Evolutionary conservation across 2,329 filamentous ascomycete species (phyloP), one percentile per base, ranked within the genome.

Genomic region (Scedosporium aurantiacum): DNA sequence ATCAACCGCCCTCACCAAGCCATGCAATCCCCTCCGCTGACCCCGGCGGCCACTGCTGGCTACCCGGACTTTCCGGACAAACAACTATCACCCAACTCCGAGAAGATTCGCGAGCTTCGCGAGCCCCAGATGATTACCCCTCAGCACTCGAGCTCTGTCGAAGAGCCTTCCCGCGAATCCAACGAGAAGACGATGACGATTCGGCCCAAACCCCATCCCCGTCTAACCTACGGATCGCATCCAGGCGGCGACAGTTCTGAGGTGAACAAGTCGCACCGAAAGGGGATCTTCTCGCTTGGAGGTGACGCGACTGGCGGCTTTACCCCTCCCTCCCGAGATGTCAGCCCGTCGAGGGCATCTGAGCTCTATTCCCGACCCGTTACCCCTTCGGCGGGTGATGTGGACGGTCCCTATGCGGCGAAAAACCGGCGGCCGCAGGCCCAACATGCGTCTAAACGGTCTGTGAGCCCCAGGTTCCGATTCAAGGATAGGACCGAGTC

Each of bases 391-490:
- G 81, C 84, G 18, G 90, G 89, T 27, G 91, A 95, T 63, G 80
- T 78, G 58, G 89, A 96, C 69, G 91, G 96, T 67, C 91, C 91
- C 1, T 96, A 96, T 69, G 86, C 90, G n/a, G 89, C 90, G 64
- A 86, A 84, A 67, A 91, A 88, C 67, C 86, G 91, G 59, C 83
- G 85, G 2, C 86, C 88, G 1, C 90, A 88, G 66, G 77, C 80
- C 27, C 84, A 82, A 65, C 84, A 86, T 65, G 75, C 86, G 3
- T 82, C 83, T 56, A 79, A 84, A 37, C 81, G 78, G 27, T 76
- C 75, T 6, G 82, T 96, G 54, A 91, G 96, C 68, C 82, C 88
- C 5, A 83, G 91, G 65, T 97, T 96, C 66, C 86, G 95, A 61
- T 97, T 97, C 63, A 86, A 88, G 67, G 90, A 93, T 74, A 82